Conservation (phyloP, 169 alveolate species). For the Cryptosporidium bovis region DNA sequence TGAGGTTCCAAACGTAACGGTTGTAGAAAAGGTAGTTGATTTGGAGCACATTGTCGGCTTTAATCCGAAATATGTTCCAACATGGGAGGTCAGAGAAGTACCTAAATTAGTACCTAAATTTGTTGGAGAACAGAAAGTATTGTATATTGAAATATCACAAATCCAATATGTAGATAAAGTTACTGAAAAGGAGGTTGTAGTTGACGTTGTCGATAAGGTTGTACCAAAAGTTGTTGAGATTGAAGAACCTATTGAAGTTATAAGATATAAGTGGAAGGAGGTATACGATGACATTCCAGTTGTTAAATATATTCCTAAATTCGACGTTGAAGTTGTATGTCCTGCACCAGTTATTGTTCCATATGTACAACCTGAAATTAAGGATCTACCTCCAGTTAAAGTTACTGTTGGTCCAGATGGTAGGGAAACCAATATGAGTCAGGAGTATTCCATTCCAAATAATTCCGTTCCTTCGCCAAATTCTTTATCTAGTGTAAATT, state of each 20-base stretch:
- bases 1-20: constrained; percentile 79
- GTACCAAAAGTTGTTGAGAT: constrained; percentile 86
- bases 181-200: constrained; percentile 87
- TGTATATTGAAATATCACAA: constrained; percentile 86
- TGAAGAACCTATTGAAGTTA: constrained; percentile 85
- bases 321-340: constrained; percentile 87
- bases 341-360: constrained; percentile 89
- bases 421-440: constrained; percentile 60
- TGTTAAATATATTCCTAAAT: constrained; percentile 86
- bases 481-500: constrained; percentile 29
- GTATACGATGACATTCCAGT: constrained; percentile 87
- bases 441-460: constrained; percentile 50
- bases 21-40: constrained; percentile 82
- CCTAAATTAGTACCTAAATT: constrained; percentile 87
- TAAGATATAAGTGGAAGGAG: constrained; percentile 87
- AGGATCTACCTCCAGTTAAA: constrained; percentile 87
- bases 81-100: constrained; percentile 87
- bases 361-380: constrained; percentile 85
- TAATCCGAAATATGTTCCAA: constrained; percentile 85
- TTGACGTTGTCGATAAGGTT: constrained; percentile 86
- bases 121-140: constrained; percentile 86
- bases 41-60: constrained; percentile 86
- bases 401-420: constrained; percentile 77
- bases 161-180: constrained; percentile 84
- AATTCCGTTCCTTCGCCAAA: constrained; percentile 25